Conservation (phyloP, 2,329 filamentous ascomycete genomes). For the Neofusicoccum sp. region DNA sequence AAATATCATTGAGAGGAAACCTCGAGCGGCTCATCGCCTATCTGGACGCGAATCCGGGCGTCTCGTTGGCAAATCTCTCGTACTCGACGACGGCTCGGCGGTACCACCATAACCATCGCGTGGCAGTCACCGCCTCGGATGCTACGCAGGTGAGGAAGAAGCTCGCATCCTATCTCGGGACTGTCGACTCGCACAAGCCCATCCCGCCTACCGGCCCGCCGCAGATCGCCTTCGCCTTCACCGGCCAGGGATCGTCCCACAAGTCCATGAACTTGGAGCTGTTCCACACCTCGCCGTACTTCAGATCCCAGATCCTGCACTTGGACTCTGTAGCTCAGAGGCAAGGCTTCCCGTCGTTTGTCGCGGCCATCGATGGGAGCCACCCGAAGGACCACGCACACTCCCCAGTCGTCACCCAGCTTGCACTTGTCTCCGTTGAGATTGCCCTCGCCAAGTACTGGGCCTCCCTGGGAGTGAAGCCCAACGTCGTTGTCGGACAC, state of each 20-base stretch:
- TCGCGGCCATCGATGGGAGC: constrained; percentile 24
- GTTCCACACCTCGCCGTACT: constrained; percentile 26
- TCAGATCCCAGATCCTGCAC: constrained; percentile 34
- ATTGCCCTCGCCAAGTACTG: constrained; percentile 34
- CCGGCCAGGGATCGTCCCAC: constrained; percentile 41
- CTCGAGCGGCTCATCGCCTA: constrained; percentile 22
- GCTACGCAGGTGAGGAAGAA: constrained; percentile 17
- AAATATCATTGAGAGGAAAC: constrained; percentile 25
- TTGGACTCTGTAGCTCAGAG: constrained; percentile 33
- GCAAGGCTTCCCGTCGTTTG: constrained; percentile 37
- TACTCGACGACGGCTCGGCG: constrained; percentile 33
- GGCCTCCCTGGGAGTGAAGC: constrained; percentile 24
- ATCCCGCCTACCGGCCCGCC: constrained; percentile 23
- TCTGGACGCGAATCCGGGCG: constrained; percentile 23
- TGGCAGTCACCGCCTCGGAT: constrained; percentile 6
- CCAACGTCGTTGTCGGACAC: constrained; percentile 28
- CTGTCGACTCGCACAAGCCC: neutral
- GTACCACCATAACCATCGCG: constrained; percentile 28
- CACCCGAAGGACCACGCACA: neutral
- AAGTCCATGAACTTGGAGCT: constrained; percentile 25
- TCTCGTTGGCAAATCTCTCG: constrained; percentile 24
- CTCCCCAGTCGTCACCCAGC: constrained; percentile 33
- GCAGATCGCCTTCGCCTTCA: constrained; percentile 42
- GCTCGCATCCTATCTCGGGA: neutral
- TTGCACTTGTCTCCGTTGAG: constrained; percentile 44